These are phyloP conservation scores for Aspergillus spinulosporus DNA, from an alignment of 2,329 filamentous ascomycete genomes.

Conservation along the genomic window DNA sequence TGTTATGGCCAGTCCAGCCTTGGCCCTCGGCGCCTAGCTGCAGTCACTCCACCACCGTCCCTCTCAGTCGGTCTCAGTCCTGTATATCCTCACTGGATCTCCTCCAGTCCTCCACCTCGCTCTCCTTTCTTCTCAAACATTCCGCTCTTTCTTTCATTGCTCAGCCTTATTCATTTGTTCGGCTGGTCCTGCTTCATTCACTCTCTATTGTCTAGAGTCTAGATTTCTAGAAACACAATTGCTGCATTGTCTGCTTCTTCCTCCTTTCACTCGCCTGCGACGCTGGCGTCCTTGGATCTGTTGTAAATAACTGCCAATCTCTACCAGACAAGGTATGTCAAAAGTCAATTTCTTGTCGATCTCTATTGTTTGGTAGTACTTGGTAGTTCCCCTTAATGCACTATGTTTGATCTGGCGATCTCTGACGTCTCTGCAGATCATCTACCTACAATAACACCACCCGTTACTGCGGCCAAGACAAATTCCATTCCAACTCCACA, in stretches of 20 bases:
- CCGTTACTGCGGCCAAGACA: not conserved
- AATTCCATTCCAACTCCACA: not conserved
- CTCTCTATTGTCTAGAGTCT: not conserved
- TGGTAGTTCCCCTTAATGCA: not conserved
- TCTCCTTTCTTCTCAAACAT: conserved; percentile 3
- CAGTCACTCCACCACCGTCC: not conserved
- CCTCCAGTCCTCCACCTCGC: not conserved
- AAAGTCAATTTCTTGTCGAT: not conserved
- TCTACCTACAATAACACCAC: conserved; percentile 1
- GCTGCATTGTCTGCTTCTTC: conserved; percentile 1
- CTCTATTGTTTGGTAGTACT: not conserved
- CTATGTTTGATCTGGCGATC: not conserved
- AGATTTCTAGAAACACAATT: not conserved
- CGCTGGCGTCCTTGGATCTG: conserved; percentile 6
- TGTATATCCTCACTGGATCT: not conserved
- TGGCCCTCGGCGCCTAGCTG: conserved; percentile 3
- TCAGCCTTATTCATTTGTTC: not conserved
- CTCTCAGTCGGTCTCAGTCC: not conserved
- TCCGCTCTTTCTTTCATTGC: conserved; percentile 1
- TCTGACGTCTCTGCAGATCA: conserved; percentile 4
- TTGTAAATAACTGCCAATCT: not conserved
- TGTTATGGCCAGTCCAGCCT: not conserved
- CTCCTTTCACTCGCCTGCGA: not conserved
- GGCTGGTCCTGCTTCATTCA: not conserved
- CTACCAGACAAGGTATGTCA: conserved; percentile 1